Base-by-base conservation (phyloP, 2,329 filamentous ascomycete genomes). In the Tolypocladium ovalisporum region DNA sequence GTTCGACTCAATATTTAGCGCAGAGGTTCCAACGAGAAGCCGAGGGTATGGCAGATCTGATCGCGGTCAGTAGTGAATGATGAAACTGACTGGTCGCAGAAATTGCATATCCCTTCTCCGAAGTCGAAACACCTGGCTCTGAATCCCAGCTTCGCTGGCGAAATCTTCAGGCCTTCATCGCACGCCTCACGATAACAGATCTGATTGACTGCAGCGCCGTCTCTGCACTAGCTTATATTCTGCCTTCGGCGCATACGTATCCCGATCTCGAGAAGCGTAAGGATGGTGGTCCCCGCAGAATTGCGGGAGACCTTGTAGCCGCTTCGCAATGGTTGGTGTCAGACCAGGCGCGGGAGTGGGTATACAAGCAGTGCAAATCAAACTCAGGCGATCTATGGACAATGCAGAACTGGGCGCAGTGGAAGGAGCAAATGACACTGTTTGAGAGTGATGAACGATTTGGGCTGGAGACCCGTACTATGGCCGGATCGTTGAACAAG, bases 111-210 rank as follows among this genome's bases (percentile, higher is more conserved):
- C 54, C 59, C 22, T 60, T 55, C 52, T 60, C 59, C n/a, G 57
- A 60, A 7, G 59, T 60, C 2, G 59, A 60, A 35, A 54, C 37
- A 4, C 40, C 54, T 5, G 57, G 55, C 13, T 57, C 54, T 5
- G 57, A 60, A 24, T n/a, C 24, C 29, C 57, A 60, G 36, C 42
- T 59, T n/a, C 52, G 59, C 35, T 60, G 59, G 59, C 42, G 59
- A 27, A 59, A 59, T 49, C 27, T 60, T 5, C 59, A 60, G 27
- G 42, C 52, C 40, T 60, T 60, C 55, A 55, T 60, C 4, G 55
- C 57, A 7, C 59, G 54, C n/a, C 52, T 60, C 44, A 60, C 59
- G 19, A 56, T 53, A 0, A 15, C 39, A 17, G 54, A 59, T 6
- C 49, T 60, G 27, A 52, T 60, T 13, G 57, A 60, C 53, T 60